phyloP scores from a whole-genome alignment of 805 yeast genomes.

The Kodamaea nitidulidarum region DNA sequence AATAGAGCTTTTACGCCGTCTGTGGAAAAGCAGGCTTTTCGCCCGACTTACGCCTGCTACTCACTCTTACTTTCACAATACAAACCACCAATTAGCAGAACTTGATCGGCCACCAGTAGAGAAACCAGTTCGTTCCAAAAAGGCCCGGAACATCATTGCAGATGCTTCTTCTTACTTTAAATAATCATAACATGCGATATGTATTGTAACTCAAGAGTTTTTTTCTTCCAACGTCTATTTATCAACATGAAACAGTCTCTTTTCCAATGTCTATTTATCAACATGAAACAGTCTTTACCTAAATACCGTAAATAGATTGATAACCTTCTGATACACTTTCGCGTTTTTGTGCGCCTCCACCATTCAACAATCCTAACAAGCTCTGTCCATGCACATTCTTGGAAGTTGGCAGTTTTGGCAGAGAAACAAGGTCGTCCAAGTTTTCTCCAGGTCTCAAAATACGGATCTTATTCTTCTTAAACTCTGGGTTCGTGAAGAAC shows the following conservation, averaged over 20 bases:
- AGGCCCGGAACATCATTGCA: constrained; percentile 4
- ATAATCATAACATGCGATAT: too few species aligned
- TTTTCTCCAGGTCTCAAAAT: constrained; percentile 29
- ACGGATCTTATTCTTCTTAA: constrained; percentile 18
- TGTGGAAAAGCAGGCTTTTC: constrained; percentile 4
- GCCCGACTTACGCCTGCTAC: neutral
- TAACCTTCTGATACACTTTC: constrained; percentile 10
- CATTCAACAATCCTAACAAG: constrained; percentile 21
- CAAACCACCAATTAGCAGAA: constrained; percentile 1
- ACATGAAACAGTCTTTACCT: neutral
- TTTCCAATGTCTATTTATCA: neutral
- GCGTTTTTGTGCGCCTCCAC: constrained; percentile 8
- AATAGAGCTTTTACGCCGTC: neutral
- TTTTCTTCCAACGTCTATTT: too few species aligned
- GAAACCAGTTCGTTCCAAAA: neutral
- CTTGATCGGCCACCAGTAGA: neutral
- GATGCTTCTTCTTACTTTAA: constrained; percentile 8
- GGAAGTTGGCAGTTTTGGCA: neutral
- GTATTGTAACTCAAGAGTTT: too few species aligned
- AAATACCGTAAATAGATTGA: constrained; percentile 13
- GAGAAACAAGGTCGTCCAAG: constrained; percentile 11
- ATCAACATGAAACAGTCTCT: neutral
- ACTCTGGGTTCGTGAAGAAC: constrained; percentile 8
- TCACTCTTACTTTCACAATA: constrained; percentile 4
- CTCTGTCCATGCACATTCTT: constrained; percentile 18